Base-by-base conservation (phyloP, 2,329 filamentous ascomycete genomes). In the Fusarium subtropicale region DNA sequence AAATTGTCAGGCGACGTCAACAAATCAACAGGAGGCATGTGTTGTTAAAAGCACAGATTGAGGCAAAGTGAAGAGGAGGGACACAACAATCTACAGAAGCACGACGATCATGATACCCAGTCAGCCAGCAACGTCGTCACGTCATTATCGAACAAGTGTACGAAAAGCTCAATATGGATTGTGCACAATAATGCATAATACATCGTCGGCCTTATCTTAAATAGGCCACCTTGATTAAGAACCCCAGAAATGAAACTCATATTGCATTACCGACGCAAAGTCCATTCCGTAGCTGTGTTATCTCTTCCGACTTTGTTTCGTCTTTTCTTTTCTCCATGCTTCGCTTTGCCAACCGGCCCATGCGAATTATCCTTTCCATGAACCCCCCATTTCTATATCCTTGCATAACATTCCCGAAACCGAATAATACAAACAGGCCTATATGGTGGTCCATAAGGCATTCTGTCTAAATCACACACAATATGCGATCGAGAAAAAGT, bases 1-100 rank as follows among this genome's bases (percentile, higher is more conserved):
- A 85, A 82, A 68, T 70, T 90, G 48, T 75, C 79, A 4, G 72
- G 81, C n/a, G 79, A 82, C 13, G 78, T 79, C 9, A 78, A 67
- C 54, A 83, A 82, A 71, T 77, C 78, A 11, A 71, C 76, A 16
- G 79, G 74, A 15, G 81, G 81, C 11, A 81, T 83, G 5, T 87
- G 86, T 70, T 88, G 86, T 71, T 88, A 74, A 81, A 47, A 45
- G 41, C 24, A 46, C 54, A 69, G 39, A 52, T 31, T 30, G 46
- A 52, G 56, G 13, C 26, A 46, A 46, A 28, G 26, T 20, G 55
- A 62, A 60, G 52, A 65, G 58, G 52, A 68, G 66, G 53, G 55
- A 48, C 57, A 58, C 39, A 65, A 59, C 46, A 61, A 60, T 66
- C 58, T 62, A 66, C 65, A 71, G 66, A 60, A 61, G 67, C 51